Percentiles rank a stretch among this genome's conserved stretches.
These are phyloP conservation scores for Neonectria neomacrospora DNA, from an alignment of 2,329 filamentous ascomycete genomes.

Conservation along the genomic window DNA sequence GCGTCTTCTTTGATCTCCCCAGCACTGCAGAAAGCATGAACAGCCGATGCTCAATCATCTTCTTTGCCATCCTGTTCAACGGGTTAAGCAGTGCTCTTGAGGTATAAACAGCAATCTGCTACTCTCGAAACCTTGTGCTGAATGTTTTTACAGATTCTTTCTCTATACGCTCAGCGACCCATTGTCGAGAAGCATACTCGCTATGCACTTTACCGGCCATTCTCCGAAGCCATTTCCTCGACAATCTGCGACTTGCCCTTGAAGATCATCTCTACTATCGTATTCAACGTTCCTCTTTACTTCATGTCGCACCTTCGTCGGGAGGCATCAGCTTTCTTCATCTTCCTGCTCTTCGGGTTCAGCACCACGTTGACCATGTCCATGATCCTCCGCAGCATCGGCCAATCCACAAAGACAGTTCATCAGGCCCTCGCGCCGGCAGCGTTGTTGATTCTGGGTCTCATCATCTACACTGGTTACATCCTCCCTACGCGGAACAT, in stretches of 20 bases:
- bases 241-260: constrained; percentile 55
- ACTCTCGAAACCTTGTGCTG: constrained; percentile 28
- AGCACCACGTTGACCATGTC: constrained; percentile 40
- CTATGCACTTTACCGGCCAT: constrained; percentile 50
- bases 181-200: constrained; percentile 51
- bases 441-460: constrained; percentile 47
- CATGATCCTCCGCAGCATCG: constrained; percentile 57
- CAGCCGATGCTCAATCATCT: constrained; percentile 58
- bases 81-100: constrained; percentile 52
- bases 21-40: constrained; percentile 56
- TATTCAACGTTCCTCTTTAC: constrained; percentile 58
- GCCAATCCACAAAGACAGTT: constrained; percentile 61
- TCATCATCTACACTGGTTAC: constrained; percentile 59
- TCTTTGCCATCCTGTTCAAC: constrained; percentile 63
- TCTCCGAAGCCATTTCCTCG: constrained; percentile 44
- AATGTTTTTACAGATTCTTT: constrained; percentile 44
- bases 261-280: constrained; percentile 51
- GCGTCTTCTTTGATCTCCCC: constrained; percentile 59
- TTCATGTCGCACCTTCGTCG: constrained; percentile 59
- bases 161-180: constrained; percentile 45
- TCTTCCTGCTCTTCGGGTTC: constrained; percentile 58
- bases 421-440: constrained; percentile 55
- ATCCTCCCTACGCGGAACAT: constrained; percentile 48
- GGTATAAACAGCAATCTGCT: constrained; percentile 27
- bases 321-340: constrained; percentile 58